Evolutionary conservation across 179 eudicot species (phyloP), one percentile per base, ranked within the genome.

Genomic region (Beta macrorhiza): DNA sequence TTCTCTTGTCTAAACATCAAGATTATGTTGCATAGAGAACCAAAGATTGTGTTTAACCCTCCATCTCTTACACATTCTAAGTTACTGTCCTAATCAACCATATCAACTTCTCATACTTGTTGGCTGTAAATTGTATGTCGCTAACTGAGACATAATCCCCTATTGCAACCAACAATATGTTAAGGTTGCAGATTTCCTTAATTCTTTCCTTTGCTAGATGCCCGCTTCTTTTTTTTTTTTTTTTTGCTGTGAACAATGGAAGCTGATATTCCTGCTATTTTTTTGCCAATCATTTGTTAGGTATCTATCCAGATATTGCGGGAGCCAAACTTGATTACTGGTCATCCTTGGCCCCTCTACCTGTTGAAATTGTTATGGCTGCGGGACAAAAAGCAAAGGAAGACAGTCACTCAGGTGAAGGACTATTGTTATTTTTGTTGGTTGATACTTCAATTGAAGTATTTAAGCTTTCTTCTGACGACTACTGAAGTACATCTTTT

Each of bases 261-360:
- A 22, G 47, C 74, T 84, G 42, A 75, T 73, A 15, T 79, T 64
- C 65, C 16, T 3, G 53, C 47, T 74, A 56, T 13, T 59, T 10
- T 69, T 15, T 74, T 72, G 29, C 79, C 57, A 19, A 79, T 78
- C 45, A 63, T 51, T 45, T 81, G 84, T 67, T 84, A 94, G 99
- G 93, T 79, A 88, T 96, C 14, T 93, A 92, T 85, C 85, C 93
- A 62, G 99, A 94, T 71, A 96, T 94, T 79, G 97, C 98, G 69
- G 87, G 78, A 75, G 91, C 89, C 56, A 92, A 93, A 85, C 75
- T 90, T 83, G 91, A 94, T 55, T 91, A 89, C 73, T 96, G 99
- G 99, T 92, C 97, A 83, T 88, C 98, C 65, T 86, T 91, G 82
- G 94, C 91, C 69, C 95, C 97, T 32, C 88, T 87, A 79, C 97